A percentile compares a stretch with the other conserved stretches of the same genome.
Conservation (phyloP, 208 protist genomes). For the Sergeia podlipaevii region DNA sequence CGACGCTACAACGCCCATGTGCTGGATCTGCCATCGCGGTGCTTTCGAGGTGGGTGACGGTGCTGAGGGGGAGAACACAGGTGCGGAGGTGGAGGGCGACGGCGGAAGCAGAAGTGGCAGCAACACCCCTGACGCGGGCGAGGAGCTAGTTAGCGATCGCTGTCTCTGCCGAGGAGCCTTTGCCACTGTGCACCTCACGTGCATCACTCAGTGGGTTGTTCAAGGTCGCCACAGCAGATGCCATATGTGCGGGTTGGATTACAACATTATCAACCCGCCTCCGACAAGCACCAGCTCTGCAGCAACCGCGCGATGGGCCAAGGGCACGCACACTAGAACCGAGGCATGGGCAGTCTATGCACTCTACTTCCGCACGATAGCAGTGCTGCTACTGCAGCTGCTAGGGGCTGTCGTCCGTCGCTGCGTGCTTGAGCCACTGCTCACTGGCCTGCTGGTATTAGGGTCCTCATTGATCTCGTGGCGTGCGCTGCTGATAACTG, state of each 20-base stretch:
- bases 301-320: neutral
- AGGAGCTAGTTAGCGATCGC: neutral
- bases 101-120: neutral
- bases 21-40: slow-evolving; percentile 8
- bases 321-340: neutral
- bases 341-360: neutral
- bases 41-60: slow-evolving; percentile 1
- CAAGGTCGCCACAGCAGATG: neutral
- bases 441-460: neutral
- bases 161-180: slow-evolving; percentile 5
- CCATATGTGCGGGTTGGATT: slow-evolving; percentile 2
- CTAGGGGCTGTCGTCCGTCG: neutral
- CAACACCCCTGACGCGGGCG: neutral
- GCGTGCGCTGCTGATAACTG: neutral
- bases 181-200: neutral
- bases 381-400: neutral
- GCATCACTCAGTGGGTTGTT: slow-evolving; percentile 5
- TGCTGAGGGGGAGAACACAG: too few species aligned
- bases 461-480: neutral
- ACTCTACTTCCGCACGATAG: neutral
- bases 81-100: too few species aligned
- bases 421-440: neutral
- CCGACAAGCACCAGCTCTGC: neutral
- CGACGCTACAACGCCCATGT: neutral
- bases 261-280: neutral